phyloP scores from a whole-genome alignment of 805 yeast species.

The Priceomyces haplophilus region DNA sequence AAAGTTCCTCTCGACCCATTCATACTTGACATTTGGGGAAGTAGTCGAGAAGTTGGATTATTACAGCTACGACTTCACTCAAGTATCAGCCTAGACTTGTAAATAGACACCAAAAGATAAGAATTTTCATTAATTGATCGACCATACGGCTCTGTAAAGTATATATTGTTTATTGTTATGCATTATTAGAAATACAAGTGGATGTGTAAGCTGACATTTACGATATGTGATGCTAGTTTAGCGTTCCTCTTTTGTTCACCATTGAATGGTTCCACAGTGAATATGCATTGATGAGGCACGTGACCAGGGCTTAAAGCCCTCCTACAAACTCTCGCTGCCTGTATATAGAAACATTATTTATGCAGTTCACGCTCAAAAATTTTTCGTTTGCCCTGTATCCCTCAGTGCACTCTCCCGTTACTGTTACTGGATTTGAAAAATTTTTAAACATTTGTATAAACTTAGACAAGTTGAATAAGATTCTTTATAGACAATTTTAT shows the following conservation, averaged over 20 bases:
- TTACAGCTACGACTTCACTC: constrained; percentile 38
- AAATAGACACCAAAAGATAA: background rate
- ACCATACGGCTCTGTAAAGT: too few relatives aligned
- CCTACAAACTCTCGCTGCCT: background rate
- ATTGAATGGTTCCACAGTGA: too few relatives aligned
- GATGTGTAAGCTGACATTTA: too few relatives aligned
- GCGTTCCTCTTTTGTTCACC: too few relatives aligned
- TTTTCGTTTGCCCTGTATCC: background rate
- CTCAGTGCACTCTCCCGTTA: background rate
- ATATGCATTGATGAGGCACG: too few relatives aligned
- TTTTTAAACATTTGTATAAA: background rate
- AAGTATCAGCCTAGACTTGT: constrained; percentile 19
- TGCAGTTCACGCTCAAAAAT: background rate
- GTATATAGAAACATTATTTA: background rate
- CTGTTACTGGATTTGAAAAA: constrained; percentile 1
- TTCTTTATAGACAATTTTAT: constrained; percentile 1
- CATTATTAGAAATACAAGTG: too few relatives aligned
- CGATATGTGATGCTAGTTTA: too few relatives aligned
- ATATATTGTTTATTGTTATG: too few relatives aligned
- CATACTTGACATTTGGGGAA: constrained; percentile 45
- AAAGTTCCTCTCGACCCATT: constrained; percentile 45
- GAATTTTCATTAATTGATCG: background rate
- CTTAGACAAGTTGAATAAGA: background rate
- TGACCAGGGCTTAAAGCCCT: constrained; percentile 1
- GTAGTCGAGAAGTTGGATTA: constrained; percentile 49